Base-by-base conservation (phyloP, 176 grass and related monocot genomes). In the Avena eriantha region DNA sequence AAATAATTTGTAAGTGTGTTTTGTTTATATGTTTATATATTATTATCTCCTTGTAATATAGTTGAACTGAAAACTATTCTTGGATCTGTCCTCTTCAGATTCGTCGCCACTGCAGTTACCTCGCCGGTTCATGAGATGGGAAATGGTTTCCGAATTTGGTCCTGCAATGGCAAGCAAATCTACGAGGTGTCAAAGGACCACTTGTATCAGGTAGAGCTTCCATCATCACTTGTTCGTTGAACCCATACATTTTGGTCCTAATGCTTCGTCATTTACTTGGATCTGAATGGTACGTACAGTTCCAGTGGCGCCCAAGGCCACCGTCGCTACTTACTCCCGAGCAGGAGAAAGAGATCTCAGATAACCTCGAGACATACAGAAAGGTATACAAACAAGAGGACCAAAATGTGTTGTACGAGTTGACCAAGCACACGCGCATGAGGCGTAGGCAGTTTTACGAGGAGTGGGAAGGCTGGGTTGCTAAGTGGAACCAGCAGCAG, bases 41-140 rank as follows among this genome's bases (percentile, higher is more conserved):
- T 24, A n/a, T n/a, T n/a, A 18, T 80, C 11, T 7, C 3, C 14
- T 60, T 60, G 4, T 46, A 33, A 76, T 47, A 64, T 73, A 43
- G 5, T 72, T 56, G 14, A 51, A 51, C 45, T 91, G 63, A n/a
- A 39, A 63, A 82, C 57, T 19, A 4, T 64, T 65, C 35, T 66
- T 13, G 15, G 26, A 39, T 7, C 43, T 63, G 64, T 67, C 87
- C 4, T 17, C n/a, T 85, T 23, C 80, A 98, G 95, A 59, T 98
- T 93, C 83, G 63, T 95, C 15, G 95, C 89, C 4, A 95, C 93
- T 51, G 82, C 93, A 61, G 95, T 95, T 69, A 98, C 95, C 65
- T 95, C n/a, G n/a, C n/a, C 93, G 14, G 95, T 98, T 19, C 93
- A 95, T 87, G 95, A 95, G 63, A 98, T 98, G 95, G 95, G 95